phyloP scores from a whole-genome alignment of 306 rosid genomes.

The Biancaea sappan region DNA sequence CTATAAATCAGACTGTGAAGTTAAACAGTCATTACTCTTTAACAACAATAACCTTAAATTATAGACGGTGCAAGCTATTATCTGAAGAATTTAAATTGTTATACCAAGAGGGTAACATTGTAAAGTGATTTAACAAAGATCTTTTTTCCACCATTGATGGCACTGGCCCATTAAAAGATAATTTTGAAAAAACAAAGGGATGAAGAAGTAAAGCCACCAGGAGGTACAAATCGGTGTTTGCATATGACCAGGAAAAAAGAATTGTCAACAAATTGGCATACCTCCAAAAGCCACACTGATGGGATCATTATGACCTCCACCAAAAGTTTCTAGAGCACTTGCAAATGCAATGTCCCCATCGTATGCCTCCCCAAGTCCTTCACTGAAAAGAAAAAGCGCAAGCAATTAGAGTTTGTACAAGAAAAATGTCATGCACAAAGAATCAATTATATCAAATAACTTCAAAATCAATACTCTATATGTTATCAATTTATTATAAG shows the following conservation, averaged over 20 bases:
- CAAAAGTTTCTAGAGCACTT: slow-evolving; percentile 92
- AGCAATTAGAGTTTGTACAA: slow-evolving; percentile 37
- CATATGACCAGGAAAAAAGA: slow-evolving; percentile 6
- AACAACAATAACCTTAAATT: slow-evolving; percentile 7
- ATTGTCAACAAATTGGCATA: slow-evolving; percentile 30
- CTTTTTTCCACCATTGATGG: not conserved
- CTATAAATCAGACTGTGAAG: slow-evolving; percentile 24
- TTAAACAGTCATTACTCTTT: slow-evolving; percentile 2
- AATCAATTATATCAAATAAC: slow-evolving; percentile 11
- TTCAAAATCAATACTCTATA: slow-evolving; percentile 33
- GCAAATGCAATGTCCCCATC: slow-evolving; percentile 99
- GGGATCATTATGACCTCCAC: slow-evolving; percentile 99
- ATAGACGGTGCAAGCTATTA: slow-evolving; percentile 27
- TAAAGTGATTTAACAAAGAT: slow-evolving; percentile 4
- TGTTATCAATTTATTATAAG: not conserved
- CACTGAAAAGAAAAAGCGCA: slow-evolving; percentile 55
- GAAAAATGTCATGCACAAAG: not conserved
- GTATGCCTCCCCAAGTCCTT: slow-evolving; percentile 98
- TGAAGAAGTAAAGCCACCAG: slow-evolving; percentile 12
- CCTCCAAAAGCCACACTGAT: slow-evolving; percentile 99
- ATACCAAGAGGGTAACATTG: not conserved
- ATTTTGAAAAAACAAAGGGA: not conserved
- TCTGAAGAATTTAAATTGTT: slow-evolving; percentile 21
- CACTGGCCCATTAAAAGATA: not conserved
- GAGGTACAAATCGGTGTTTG: slow-evolving; percentile 12